These are phyloP conservation scores for Xylariaceae sp. DNA, from an alignment of 2,329 filamentous ascomycete genomes.

Conservation along the genomic window DNA sequence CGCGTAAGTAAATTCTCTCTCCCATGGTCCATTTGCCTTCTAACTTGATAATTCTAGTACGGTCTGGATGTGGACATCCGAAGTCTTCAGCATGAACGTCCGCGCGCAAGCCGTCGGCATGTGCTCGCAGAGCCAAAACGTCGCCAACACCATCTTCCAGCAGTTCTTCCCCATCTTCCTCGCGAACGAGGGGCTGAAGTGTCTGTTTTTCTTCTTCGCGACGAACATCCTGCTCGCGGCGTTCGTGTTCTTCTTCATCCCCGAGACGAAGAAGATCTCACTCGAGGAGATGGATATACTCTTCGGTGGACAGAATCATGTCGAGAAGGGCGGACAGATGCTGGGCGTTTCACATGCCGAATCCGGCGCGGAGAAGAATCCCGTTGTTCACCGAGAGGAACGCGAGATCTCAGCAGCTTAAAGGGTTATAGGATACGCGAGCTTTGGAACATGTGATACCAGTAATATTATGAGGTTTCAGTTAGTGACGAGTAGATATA, in stretches of 20 bases:
- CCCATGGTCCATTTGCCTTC: background rate
- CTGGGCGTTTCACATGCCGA: conserved; percentile 24
- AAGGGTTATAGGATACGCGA: background rate
- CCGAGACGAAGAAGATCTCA: conserved; percentile 46
- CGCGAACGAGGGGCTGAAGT: conserved; percentile 35
- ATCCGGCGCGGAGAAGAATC: conserved; percentile 13
- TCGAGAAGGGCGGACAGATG: conserved; percentile 48
- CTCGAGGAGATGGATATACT: conserved; percentile 53
- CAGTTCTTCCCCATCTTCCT: conserved; percentile 67
- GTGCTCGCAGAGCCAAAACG: no score
- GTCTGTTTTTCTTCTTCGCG: conserved; percentile 39
- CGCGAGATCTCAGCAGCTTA: conserved; percentile 5
- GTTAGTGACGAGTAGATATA: background rate
- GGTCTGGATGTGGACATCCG: no score
- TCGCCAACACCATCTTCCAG: conserved; percentile 46
- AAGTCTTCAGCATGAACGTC: no score
- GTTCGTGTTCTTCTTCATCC: conserved; percentile 48
- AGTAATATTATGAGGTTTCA: background rate
- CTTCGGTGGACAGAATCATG: conserved; percentile 53
- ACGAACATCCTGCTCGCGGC: conserved; percentile 44
- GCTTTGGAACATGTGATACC: background rate
- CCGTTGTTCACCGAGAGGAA: conserved; percentile 7
- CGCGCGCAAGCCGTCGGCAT: no score
- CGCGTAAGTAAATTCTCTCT: conserved; percentile 13
- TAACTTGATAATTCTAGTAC: no score